Base-by-base conservation (phyloP, 1,284 basidiomycete species). In the Hemileia vastatrix region DNA sequence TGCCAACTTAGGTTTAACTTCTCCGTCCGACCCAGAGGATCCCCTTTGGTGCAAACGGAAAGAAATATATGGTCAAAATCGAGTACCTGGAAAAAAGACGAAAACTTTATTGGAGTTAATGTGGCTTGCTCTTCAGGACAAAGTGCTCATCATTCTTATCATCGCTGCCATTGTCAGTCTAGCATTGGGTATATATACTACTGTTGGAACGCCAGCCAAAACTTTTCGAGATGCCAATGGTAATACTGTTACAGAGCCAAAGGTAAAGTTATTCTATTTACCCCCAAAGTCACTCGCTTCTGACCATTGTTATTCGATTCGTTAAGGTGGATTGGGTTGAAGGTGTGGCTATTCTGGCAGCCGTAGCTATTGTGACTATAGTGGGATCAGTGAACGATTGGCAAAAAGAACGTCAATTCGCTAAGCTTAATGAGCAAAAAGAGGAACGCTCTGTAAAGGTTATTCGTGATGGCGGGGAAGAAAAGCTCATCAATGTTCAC, bases 61-160 rank as follows among this genome's bases (percentile, higher is more conserved):
- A 24, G 64, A 68, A 13, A 70, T 96, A 0, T 98, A 86, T 72
- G 94, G 94, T 43, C 78, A 80, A 65, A 98, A 98, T 73, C 75
- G 86, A 27, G 80, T 97, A 0, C 94, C 94, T 1, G 78, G 78
- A 4, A 83, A 89, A 45, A 81, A 83, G 63, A 84, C 83, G 67
- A 97, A 95, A 78, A 83, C 82, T 27, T 79, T 98, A 18, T 79
- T 91, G 49, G 79, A 82, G 67, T 81, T 98, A 45, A 96, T 96
- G 90, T 95, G 88, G 88, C 78, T 88, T 36, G 93, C 94, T 1
- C 80, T 96, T 72, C 90, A 94, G 78, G 94, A 97, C 78, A 96
- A 93, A 79, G 89, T 96, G 68, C 78, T 96, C 87, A 84, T 96
- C 67, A 78, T 99, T 57, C 82, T 97, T 49, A 88, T 86, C 32